Conservation (phyloP, 1,139 yeast genomes). For the Debaryomycetaceae sp. region DNA sequence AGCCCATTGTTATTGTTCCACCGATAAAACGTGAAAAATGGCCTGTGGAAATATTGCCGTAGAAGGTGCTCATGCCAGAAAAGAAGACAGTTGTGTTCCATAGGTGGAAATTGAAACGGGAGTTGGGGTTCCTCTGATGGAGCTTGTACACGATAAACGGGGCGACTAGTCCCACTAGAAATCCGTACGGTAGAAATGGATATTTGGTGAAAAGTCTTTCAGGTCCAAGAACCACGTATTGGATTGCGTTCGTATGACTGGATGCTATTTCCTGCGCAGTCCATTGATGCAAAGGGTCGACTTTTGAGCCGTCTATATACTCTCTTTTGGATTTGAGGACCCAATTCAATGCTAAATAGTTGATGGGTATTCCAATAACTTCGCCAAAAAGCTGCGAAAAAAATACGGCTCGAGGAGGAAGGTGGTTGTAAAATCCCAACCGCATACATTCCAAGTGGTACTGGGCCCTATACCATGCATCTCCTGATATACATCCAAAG, state of each 20-base stretch:
- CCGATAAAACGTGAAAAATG: constrained; percentile 44
- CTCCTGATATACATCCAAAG: constrained; percentile 50
- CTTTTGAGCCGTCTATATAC: constrained; percentile 32
- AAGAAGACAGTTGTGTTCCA: constrained; percentile 52
- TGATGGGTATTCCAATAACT: constrained; percentile 48
- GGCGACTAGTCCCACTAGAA: constrained; percentile 34
- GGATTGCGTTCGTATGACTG: constrained; percentile 47
- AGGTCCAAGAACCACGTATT: constrained; percentile 50
- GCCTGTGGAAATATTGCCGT: constrained; percentile 52
- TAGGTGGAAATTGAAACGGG: constrained; percentile 23
- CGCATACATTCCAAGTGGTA: constrained; percentile 47
- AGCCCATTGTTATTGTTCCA: constrained; percentile 46
- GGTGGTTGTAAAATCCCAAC: constrained; percentile 46
- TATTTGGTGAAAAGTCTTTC: constrained; percentile 37
- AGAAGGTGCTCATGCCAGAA: constrained; percentile 45
- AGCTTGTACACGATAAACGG: constrained; percentile 33
- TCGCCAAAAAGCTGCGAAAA: constrained; percentile 50
- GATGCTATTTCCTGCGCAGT: constrained; percentile 44
- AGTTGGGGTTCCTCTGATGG: constrained; percentile 19
- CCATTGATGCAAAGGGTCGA: constrained; percentile 51
- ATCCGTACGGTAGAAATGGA: constrained; percentile 43
- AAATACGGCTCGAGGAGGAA: constrained; percentile 47
- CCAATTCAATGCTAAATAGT: constrained; percentile 47
- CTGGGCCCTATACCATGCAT: constrained; percentile 55
- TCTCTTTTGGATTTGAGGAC: constrained; percentile 37